These are phyloP conservation scores for Lactarius tabidus DNA, from an alignment of 768 basidiomycete species.

Conservation along the genomic window DNA sequence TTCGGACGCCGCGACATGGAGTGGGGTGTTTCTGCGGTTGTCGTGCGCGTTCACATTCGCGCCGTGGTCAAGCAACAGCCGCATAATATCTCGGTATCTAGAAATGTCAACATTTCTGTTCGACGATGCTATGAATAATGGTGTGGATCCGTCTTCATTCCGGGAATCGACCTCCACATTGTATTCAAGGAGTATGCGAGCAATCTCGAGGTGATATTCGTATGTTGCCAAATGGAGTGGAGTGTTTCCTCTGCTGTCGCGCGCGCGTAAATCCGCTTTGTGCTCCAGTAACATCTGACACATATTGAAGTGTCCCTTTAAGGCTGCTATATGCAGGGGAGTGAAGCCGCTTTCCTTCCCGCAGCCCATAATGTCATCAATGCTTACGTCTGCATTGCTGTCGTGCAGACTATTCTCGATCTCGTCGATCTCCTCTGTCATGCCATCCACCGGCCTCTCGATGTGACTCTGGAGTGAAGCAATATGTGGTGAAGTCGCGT, in stretches of 20 bases:
- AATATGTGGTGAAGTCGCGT: not conserved
- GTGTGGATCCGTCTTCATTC: not conserved
- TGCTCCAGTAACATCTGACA: not conserved
- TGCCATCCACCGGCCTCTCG: no score
- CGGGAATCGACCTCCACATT: no score
- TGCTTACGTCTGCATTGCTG: not conserved
- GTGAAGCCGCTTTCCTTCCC: not conserved
- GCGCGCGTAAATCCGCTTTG: not conserved
- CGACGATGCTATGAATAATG: accelerated
- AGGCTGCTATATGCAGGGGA: not conserved
- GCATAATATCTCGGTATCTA: no score
- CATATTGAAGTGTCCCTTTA: no score
- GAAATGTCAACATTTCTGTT: not conserved
- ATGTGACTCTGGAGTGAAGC: no score
- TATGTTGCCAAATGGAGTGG: not conserved
- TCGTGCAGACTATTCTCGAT: not conserved
- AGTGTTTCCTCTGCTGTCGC: not conserved
- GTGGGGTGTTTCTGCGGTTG: not conserved
- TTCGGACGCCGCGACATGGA: not conserved
- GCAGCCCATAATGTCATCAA: no score
- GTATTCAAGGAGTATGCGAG: no score
- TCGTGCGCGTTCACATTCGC: not conserved
- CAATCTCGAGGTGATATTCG: no score
- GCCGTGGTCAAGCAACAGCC: no score
- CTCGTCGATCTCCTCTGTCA: not conserved